A percentile compares a stretch with the other conserved stretches of the same genome.
These are phyloP conservation scores for Lablab purpureus DNA, from an alignment of 306 rosid species.

Conservation along the genomic window DNA sequence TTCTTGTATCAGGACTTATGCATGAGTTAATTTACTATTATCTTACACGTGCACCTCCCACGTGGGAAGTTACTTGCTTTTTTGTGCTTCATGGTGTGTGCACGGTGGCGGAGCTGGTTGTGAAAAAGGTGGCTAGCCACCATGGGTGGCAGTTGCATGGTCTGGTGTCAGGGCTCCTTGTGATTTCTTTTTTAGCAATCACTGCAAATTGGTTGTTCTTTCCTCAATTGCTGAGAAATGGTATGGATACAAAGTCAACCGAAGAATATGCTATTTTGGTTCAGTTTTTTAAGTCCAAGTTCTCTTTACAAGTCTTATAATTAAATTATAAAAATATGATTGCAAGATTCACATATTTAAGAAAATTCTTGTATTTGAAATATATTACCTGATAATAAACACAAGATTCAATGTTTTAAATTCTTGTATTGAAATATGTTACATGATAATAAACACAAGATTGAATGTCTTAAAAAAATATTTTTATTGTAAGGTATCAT, in stretches of 20 bases:
- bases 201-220: constrained; percentile 52
- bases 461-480: no score
- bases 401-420: no score
- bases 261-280: constrained; percentile 44
- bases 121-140: neutral
- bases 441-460: no score
- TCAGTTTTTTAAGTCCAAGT: constrained; percentile 8
- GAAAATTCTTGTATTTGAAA: no score
- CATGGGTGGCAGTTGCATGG: neutral
- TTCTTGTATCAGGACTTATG: constrained; percentile 58
- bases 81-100: neutral
- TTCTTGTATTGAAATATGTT: no score
- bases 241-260: constrained; percentile 36
- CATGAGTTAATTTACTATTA: constrained; percentile 67
- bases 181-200: neutral
- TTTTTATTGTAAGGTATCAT: no score
- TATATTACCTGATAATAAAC: no score
- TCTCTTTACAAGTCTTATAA: no score
- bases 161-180: neutral
- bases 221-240: constrained; percentile 62
- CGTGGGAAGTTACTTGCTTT: constrained; percentile 17
- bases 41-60: constrained; percentile 55
- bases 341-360: no score
- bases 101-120: neutral
- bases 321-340: no score